Base-by-base conservation (phyloP, 192 early-diverging fungal genomes). In the Coemansia sp. region DNA sequence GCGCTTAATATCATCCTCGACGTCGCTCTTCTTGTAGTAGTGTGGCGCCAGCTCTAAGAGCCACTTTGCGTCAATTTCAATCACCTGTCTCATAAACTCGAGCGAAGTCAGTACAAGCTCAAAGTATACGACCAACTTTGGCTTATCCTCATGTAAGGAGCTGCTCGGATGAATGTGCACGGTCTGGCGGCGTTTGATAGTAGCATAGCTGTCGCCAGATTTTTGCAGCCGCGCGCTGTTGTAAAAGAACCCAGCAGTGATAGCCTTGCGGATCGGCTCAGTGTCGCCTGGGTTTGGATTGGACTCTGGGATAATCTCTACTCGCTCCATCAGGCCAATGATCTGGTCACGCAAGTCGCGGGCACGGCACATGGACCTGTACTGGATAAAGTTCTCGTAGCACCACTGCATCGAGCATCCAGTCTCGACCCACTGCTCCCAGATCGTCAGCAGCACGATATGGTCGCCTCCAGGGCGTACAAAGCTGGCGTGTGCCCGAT, bases 241-340 rank as follows among this genome's bases (percentile, higher is more conserved):
- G 85, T 95, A 96, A 77, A 99, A 99, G 84, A 96, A 99, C 4
- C 97, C 97, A 4, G 97, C 84, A 5, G 95, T 91, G 54, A 99
- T 83, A 16, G 96, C 91, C 80, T 97, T 99, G 67, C 93, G 93
- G 43, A 99, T 93, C 22, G 93, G 94, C 1, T 89, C 84, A 1
- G 92, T 94, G 68, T 97, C 95, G 34, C 78, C 84, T 15, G 96
- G 91, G 65, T 98, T 93, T 6, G 91, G 88, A 54, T 93, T 96
- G n/a, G 89, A 72, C 18, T 95, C 78, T 49, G 97, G 83, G 27
- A 88, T 83, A 1, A 98, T 93, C 74, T 99, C 97, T 3, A 92
- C 90, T 29, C 96, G 89, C 69, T 98, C 97, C 89, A 97, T 91
- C 43, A 99, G 78, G 5, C 89, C 89, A 16, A 96, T 87, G 64